Evolutionary conservation across 2,329 filamentous ascomycete genomes (phyloP).

Genomic region (Verticillium klebahnii): DNA sequence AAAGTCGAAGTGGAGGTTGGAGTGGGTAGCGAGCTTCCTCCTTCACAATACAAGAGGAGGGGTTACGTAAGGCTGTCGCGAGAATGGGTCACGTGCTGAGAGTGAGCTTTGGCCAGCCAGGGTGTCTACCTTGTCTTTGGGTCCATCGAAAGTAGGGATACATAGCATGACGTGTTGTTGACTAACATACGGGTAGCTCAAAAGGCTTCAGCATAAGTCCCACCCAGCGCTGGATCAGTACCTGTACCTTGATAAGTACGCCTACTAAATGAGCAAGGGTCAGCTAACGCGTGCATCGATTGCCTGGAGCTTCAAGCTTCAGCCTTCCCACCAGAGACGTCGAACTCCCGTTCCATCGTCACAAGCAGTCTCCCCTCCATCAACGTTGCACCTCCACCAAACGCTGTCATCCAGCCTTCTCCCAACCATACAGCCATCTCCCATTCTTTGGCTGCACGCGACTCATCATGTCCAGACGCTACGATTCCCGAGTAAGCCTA

Average conservation of each 20-base stretch:
- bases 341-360: slow-evolving; percentile 5
- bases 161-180: background rate
- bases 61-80: background rate
- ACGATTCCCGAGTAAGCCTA: slow-evolving; percentile 82
- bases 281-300: slow-evolving; percentile 15
- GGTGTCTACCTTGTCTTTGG: background rate
- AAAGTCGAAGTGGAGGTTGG: background rate
- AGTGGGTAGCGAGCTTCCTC: background rate
- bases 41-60: background rate
- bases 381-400: background rate
- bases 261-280: background rate
- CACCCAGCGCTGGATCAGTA: background rate
- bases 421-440: background rate
- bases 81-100: background rate
- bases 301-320: slow-evolving; percentile 16
- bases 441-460: background rate
- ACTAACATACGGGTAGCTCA: no score
- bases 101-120: background rate
- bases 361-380: background rate
- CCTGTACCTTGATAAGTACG: background rate
- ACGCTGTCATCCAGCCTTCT: background rate
- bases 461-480: slow-evolving; percentile 82
- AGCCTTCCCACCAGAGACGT: slow-evolving; percentile 1
- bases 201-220: no score
- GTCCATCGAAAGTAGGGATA: background rate